Base-by-base conservation (phyloP, 2,329 filamentous ascomycete genomes). In the Microsporum ferrugineum region DNA sequence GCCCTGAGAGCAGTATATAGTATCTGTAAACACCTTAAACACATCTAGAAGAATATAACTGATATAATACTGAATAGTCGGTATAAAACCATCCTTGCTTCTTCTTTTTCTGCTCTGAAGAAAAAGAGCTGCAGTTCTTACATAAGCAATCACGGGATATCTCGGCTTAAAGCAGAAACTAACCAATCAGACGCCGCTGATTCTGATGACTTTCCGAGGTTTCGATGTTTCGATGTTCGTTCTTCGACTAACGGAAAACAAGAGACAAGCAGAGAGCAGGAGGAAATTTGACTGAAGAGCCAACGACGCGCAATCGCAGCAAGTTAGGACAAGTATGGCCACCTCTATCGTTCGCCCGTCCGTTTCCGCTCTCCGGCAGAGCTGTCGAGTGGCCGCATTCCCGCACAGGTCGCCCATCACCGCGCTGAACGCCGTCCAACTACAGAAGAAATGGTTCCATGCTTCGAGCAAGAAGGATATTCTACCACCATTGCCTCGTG, bases 401-500 rank as follows among this genome's bases (percentile, higher is more conserved):
- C 65, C 67, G 61, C 62, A 64, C 27, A 67, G 63, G 60, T 64
- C 66, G 34, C 66, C 63, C 23, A 39, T 68, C 7, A 61, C 64
- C 14, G 62, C 63, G 29, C 51, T 61, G 53, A 65, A 63, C 27
- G 63, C 67, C 33, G 57, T 45, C 34, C 63, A 66, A 57, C 65
- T 73, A 62, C 68, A 69, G 65, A 71, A 68, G 65, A 70, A 68
- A 66, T 72, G 66, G 60, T 96, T 99, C 83, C 91, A 96, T 77
- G 89, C 87, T 70, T 89, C 89, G 47, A 82, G 84, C 76, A 83
- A 84, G 77, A 83, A 84, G 75, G 81, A 82, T 72, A 87, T 92
- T 71, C 82, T 99, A 62, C 90, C 92, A 63, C 86, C 91, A 61
- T 83, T 88, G 66, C 91, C 91, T 71, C 94, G 91, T 94, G 80